These are phyloP conservation scores for Geotrichum klebahnii DNA, from an alignment of 1,139 yeast genomes.

Conservation along the genomic window DNA sequence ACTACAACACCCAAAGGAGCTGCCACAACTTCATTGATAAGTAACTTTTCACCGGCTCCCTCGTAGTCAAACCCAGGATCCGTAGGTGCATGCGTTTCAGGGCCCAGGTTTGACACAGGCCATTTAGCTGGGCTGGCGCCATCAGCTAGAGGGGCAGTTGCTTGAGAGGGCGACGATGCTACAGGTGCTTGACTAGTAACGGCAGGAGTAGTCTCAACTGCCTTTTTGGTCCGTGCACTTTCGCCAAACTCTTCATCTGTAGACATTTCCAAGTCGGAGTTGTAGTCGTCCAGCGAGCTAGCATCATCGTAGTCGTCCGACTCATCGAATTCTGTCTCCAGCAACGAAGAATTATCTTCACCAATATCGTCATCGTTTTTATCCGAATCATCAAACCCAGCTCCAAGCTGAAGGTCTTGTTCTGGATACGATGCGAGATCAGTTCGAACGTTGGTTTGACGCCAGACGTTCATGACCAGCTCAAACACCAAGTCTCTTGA, in stretches of 20 bases:
- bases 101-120: constrained; percentile 47
- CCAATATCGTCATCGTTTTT: constrained; percentile 27
- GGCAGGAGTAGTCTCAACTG: constrained; percentile 23
- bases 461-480: constrained; percentile 49
- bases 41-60: constrained; percentile 54
- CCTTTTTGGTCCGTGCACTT: constrained; percentile 21
- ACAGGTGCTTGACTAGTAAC: constrained; percentile 22
- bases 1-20: constrained; percentile 84
- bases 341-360: constrained; percentile 14
- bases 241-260: constrained; percentile 27
- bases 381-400: constrained; percentile 15
- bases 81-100: constrained; percentile 55
- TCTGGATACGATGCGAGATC: neutral
- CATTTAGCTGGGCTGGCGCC: constrained; percentile 24
- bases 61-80: constrained; percentile 49
- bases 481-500: constrained; percentile 76
- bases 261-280: constrained; percentile 22
- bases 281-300: constrained; percentile 19
- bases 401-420: constrained; percentile 8
- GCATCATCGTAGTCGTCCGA: constrained; percentile 31
- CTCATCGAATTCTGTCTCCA: constrained; percentile 17
- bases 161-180: constrained; percentile 9
- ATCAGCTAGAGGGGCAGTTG: neutral
- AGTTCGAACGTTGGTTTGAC: constrained; percentile 29
- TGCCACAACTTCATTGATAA: constrained; percentile 55